Evolutionary conservation across 1,284 basidiomycete species (phyloP), one percentile per base, ranked within the genome.

Genomic region (Pulveroboletus sp.): DNA sequence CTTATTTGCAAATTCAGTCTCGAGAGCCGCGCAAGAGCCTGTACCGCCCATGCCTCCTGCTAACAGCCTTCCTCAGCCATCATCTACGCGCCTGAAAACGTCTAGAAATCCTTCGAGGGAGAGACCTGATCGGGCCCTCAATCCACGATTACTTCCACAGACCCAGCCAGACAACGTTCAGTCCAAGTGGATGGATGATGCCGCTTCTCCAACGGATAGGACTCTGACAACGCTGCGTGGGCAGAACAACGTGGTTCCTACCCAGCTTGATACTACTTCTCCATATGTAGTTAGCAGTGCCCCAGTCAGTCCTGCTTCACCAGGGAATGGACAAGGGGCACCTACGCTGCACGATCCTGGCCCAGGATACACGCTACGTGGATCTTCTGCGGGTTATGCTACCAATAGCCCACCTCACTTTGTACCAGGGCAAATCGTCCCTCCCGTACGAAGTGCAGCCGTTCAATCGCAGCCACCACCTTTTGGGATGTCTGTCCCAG

Each of bases 41-140:
- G 79, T 82, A 10, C 84, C 86, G 8, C 83, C 84, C 6, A 60
- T 86, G 50, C 83, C 85, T n/a, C 66, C 78, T 10, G 57, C 73
- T 35, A 56, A 52, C 29, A 61, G 54, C 24, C 50, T 53, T 40
- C 67, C 64, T 50, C 63, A 62, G 36, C 48, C 51, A 24, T 56
- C 53, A 42, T 17, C 24, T 9, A 42, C 48, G 2, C 46, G 15
- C 35, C 16, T 48, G 1, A 50, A 39, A 39, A 26, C 29, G 12
- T 45, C 50, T 21, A 54, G 35, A 29, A 42, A 40, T 42, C 35
- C 45, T 37, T 52, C 44, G 19, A 57, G 56, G 35, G 59, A 58
- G 44, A 58, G 66, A 52, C 69, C 70, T 17, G 62, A 65, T n/a
- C 66, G 69, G 54, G 50, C 59, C 35, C 7, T 48, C 19, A 58